Base-by-base conservation (phyloP, 2,329 filamentous ascomycete species). In the Diaporthe capsici region DNA sequence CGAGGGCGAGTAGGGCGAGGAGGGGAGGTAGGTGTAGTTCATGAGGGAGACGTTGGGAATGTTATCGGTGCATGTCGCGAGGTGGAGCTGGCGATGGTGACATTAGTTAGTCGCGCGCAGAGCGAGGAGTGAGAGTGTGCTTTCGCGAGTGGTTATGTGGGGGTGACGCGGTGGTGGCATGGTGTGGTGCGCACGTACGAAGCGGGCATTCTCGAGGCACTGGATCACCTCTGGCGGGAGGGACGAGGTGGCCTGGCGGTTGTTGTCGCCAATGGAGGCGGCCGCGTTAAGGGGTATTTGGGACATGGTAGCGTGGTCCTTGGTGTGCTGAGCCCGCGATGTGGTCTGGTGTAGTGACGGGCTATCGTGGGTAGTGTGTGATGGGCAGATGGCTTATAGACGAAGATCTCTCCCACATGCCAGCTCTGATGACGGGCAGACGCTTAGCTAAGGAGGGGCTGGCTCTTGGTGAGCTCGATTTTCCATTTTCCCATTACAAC, bases 21-120 rank as follows among this genome's bases (percentile, higher is more conserved):
- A 92, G 53, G 95, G 94, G 31, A 99, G 93, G 86, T 98, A 98
- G 82, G 97, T 98, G 88, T 98, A 98, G 88, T 98, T 98, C 97
- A 99, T 99, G 78, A 99, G 92, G 51, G 95, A 97, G 79, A 98
- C 95, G 84, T 98, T 95, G 13, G 97, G 97, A 78, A 92, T 88
- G 81, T 97, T 94, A 79, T 94, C 89, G 80, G 92, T 92, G 84
- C 94, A 97, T 74, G 97, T 99, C 80, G 97, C 96, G 72, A 99
- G 93, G 85, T 99, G 97, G 79, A 99, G 95, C 95, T 98, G 42
- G 61, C 31, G 28, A 73, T 28, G 28, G 39, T 44, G 37, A 15
- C 0, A 15, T 71, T 28, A 3, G 49, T 57, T 31, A 44, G 49
- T 42, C 34, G 67, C 9, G 6, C 39, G 55, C 6, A 17, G 39